A percentile compares a stretch with the other conserved stretches of the same genome.
Conservation (phyloP, 1,139 yeast genomes). For the Suhomyces coccinellae region DNA sequence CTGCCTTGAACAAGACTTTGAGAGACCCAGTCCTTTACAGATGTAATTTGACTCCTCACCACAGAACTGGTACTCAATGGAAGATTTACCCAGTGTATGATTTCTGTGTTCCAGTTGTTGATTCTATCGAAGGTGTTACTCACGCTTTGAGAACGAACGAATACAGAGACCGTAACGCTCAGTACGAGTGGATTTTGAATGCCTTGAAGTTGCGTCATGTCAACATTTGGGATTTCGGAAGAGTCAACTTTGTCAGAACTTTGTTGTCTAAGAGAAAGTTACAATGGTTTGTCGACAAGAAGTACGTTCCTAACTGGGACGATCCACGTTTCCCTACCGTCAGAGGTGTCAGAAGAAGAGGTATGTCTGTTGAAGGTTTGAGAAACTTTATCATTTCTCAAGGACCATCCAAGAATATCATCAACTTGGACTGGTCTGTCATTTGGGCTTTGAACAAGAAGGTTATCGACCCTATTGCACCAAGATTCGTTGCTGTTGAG, state of each 20-base stretch:
- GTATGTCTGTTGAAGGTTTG: slow-evolving; percentile 97
- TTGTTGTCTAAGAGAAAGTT: slow-evolving; percentile 92
- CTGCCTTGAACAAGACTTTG: slow-evolving; percentile 85
- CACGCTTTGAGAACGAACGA: slow-evolving; percentile 97
- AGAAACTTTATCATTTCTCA: slow-evolving; percentile 89
- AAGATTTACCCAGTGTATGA: slow-evolving; percentile 97
- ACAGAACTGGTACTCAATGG: slow-evolving; percentile 90
- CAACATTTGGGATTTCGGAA: slow-evolving; percentile 95
- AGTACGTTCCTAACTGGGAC: slow-evolving; percentile 88
- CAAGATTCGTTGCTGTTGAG: slow-evolving; percentile 85
- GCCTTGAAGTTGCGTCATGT: slow-evolving; percentile 84
- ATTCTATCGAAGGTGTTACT: slow-evolving; percentile 92
- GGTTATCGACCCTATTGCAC: slow-evolving; percentile 93
- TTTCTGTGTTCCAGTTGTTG: slow-evolving; percentile 96
- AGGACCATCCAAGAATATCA: slow-evolving; percentile 96
- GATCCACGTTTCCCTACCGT: slow-evolving; percentile 99
- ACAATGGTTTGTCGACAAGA: slow-evolving; percentile 96
- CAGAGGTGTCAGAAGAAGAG: slow-evolving; percentile 98
- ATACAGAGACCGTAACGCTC: slow-evolving; percentile 97
- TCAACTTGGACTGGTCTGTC: slow-evolving; percentile 93
- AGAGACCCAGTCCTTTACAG: slow-evolving; percentile 98
- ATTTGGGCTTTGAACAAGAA: slow-evolving; percentile 98
- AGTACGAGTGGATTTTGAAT: slow-evolving; percentile 92
- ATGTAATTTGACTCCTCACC: slow-evolving; percentile 94
- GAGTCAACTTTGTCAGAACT: slow-evolving; percentile 94